phyloP scores from a whole-genome alignment of 1,284 basidiomycete genomes.

The Mycena sp. region DNA sequence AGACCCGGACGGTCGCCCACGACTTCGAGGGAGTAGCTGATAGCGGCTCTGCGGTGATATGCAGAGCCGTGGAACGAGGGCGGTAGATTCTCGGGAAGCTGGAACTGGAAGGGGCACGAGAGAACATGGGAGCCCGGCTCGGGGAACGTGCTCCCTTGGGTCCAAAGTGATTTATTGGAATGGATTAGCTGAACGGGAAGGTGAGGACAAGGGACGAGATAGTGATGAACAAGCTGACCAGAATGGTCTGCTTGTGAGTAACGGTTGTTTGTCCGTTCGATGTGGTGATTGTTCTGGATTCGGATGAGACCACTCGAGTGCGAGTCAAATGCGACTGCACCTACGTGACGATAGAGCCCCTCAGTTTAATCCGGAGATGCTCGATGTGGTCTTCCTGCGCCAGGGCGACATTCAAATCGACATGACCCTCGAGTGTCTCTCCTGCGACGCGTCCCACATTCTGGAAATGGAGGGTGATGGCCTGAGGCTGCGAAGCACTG shows the following conservation, averaged over 20 bases:
- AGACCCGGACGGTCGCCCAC: constrained; percentile 22
- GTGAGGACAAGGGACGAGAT: not conserved
- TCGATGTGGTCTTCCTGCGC: constrained; percentile 25
- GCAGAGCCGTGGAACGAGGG: constrained; percentile 21
- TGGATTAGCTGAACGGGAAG: constrained; percentile 12
- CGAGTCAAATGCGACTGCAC: not conserved
- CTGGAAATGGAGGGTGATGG: constrained; percentile 19
- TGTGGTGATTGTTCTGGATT: constrained; percentile 14
- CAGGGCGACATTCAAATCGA: constrained; percentile 21
- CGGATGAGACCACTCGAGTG: not conserved
- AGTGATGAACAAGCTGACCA: not conserved
- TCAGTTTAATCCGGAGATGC: constrained; percentile 16
- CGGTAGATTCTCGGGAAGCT: constrained; percentile 18
- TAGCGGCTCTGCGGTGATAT: constrained; percentile 7
- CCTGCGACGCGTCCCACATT: constrained; percentile 19
- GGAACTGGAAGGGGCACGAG: constrained; percentile 19
- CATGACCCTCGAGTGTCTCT: constrained; percentile 15
- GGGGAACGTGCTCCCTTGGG: constrained; percentile 15
- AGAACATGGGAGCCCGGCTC: constrained; percentile 19
- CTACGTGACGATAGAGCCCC: constrained; percentile 14
- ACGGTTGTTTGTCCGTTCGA: constrained; percentile 13
- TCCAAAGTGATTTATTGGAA: constrained; percentile 13
- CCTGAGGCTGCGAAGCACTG: too few species aligned
- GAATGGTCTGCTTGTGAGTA: constrained; percentile 9
- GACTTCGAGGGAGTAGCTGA: constrained; percentile 23